A percentile compares a stretch with the other conserved stretches of the same genome.
Conservation (phyloP, 1,284 basidiomycete genomes). For the Puccinia horiana region DNA sequence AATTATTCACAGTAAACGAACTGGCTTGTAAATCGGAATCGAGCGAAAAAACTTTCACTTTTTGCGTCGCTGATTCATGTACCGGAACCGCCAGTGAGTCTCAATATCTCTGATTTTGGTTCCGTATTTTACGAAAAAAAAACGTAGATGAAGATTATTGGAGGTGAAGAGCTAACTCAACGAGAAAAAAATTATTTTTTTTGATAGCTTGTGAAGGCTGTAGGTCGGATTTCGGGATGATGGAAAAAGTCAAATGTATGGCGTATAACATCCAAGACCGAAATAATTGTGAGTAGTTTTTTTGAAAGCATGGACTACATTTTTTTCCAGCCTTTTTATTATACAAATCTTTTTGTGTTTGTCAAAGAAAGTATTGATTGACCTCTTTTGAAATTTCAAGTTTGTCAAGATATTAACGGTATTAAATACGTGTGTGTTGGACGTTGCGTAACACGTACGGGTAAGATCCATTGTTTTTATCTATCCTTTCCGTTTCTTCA, state of each 20-base stretch:
- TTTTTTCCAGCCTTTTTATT: background rate
- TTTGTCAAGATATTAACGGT: conserved; percentile 23
- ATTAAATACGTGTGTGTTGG: conserved; percentile 24
- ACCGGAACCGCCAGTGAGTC: conserved; percentile 22
- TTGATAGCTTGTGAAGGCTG: conserved; percentile 30
- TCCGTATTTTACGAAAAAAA: background rate
- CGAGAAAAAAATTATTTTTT: background rate
- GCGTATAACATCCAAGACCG: conserved; percentile 14
- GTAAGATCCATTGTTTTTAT: background rate
- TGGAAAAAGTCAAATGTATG: conserved; percentile 28
- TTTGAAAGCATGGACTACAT: background rate
- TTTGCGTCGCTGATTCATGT: conserved; percentile 23
- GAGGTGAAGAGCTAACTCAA: background rate
- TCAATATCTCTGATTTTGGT: background rate
- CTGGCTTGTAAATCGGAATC: conserved; percentile 17
- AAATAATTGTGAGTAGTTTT: conserved; percentile 35
- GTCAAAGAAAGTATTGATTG: background rate
- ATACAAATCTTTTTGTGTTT: no score
- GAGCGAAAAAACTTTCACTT: conserved; percentile 14
- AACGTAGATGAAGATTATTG: background rate
- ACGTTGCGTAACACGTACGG: conserved; percentile 7
- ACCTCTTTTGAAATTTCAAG: background rate
- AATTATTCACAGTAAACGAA: conserved; percentile 17
- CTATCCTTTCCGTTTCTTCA: background rate
- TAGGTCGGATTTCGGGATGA: conserved; percentile 19